A percentile compares a stretch with the other conserved stretches of the same genome.
Evolutionary conservation across 345 rosid species (phyloP).

Genomic region (Hibiscus tridactylites): DNA sequence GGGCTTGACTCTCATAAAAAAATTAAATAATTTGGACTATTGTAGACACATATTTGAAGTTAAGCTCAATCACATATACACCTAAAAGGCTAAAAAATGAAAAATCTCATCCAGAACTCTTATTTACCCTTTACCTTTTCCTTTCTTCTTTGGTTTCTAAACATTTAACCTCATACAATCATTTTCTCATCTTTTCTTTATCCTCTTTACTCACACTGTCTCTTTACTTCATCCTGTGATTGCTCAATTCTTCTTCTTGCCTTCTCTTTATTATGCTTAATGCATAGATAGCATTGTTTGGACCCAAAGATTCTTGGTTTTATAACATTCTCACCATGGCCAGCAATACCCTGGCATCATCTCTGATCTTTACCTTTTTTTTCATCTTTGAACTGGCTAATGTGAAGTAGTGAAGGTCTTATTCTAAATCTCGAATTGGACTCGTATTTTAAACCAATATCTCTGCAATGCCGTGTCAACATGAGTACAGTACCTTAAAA

Average conservation of each 20-base stretch:
- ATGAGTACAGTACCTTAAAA: background rate
- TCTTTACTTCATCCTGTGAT: background rate
- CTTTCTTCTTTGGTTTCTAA: background rate
- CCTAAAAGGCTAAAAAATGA: background rate
- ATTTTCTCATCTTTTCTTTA: background rate
- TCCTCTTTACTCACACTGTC: background rate
- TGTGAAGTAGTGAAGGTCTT: background rate
- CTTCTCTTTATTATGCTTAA: background rate
- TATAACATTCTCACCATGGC: background rate
- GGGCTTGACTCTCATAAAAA: background rate
- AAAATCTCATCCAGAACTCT: background rate
- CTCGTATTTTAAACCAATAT: background rate
- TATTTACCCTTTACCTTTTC: background rate
- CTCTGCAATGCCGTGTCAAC: background rate
- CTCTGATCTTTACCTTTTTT: background rate
- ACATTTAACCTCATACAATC: background rate
- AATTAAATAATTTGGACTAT: background rate
- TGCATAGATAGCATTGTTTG: background rate
- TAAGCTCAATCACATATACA: background rate
- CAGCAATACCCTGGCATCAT: background rate
- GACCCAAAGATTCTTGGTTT: background rate
- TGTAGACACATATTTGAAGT: background rate
- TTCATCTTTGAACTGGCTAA: background rate
- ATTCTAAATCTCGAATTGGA: background rate
- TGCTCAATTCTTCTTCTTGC: background rate